phyloP scores from a whole-genome alignment of 2,329 filamentous ascomycete genomes.

The Rhinocladiella mackenziei region DNA sequence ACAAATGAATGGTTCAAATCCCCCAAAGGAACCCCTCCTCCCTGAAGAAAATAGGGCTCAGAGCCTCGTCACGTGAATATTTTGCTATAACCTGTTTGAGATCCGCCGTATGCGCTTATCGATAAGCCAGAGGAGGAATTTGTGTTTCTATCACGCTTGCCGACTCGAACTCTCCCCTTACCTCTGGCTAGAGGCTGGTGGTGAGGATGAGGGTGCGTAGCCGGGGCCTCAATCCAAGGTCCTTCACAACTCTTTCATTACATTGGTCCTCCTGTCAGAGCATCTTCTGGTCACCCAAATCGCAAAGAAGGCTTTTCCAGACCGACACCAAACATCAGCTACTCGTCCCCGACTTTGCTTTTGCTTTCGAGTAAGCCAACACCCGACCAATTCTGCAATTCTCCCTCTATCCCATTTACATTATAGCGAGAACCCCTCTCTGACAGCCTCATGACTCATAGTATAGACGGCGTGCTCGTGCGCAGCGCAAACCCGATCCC shows the following conservation, averaged over 20 bases:
- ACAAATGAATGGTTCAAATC: too few relatives aligned
- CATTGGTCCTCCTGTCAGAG: neutral
- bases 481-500: constrained; percentile 75
- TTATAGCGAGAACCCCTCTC: neutral
- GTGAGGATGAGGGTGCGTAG: constrained; percentile 18
- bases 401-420: neutral
- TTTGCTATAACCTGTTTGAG: too few relatives aligned
- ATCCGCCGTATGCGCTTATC: neutral
- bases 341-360: constrained; percentile 26
- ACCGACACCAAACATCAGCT: constrained; percentile 1
- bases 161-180: neutral
- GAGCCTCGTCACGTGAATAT: too few relatives aligned
- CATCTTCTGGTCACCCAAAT: neutral
- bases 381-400: neutral
- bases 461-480: constrained; percentile 92
- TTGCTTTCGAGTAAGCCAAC: constrained; percentile 28
- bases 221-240: constrained; percentile 13
- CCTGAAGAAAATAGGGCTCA: too few relatives aligned
- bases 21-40: too few relatives aligned
- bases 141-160: too few relatives aligned
- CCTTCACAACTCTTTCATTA: constrained; percentile 2
- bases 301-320: constrained; percentile 7
- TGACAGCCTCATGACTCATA: constrained; percentile 33
- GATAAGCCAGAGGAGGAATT: neutral
- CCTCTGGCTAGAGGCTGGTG: constrained; percentile 8